Base-by-base conservation (phyloP, 345 rosid species). In the Melastoma malabathricum region DNA sequence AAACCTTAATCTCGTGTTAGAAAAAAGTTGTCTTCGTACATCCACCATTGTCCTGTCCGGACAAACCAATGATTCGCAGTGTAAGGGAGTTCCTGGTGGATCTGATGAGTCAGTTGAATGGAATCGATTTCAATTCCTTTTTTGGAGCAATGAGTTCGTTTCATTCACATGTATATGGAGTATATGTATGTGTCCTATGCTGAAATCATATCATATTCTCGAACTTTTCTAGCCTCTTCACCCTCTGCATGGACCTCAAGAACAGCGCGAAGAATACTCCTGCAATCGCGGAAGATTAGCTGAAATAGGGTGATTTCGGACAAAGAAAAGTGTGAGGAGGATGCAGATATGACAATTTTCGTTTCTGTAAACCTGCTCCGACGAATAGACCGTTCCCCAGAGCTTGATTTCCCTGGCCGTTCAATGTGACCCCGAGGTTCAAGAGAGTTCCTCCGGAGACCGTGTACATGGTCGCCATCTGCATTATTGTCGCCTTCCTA, bases 401-500 rank as follows among this genome's bases (percentile, higher is more conserved):
- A 55, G 69, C 43, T 65, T 61, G 81, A 60, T 60, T 75, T 49
- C 95, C 94, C 70, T 86, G 95, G 65, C 45, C 61, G 62, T 60
- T 67, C 4, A 80, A 69, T n/a, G 87, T 71, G 58, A 86, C 74
- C 64, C 98, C 98, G 12, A 92, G 76, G 57, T 86, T 92, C 54
- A 92, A 58, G 27, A 92, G 71, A 50, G 81, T 74, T 10, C 95
- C 95, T 65, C 96, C 96, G 13, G 76, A 38, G 48, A 92, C 93
- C 13, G 95, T 75, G 52, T 84, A 80, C 74, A 84, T 71, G 31
- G 96, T 86, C 52, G 96, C 98, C 98, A 86, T 90, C 61, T 90
- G 96, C 52, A 90, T 64, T 59, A 90, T 65, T 25, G 83, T 69
- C 44, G 94, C 96, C 69, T 84, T 90, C 44, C 77, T 51, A 23